Conservation (phyloP, 306 rosid genomes). For the Inga oerstediana region DNA sequence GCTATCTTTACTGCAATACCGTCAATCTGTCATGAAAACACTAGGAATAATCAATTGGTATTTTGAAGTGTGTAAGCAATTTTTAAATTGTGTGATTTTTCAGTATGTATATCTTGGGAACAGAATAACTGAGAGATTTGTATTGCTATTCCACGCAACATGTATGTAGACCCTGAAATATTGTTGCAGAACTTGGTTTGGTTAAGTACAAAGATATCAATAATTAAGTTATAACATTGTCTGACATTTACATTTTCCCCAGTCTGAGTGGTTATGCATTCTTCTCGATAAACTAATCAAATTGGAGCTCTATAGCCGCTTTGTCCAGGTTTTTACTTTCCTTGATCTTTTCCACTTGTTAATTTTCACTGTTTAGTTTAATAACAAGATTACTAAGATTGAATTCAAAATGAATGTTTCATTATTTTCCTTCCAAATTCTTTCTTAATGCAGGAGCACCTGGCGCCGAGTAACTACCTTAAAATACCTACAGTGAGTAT, state of each 20-base stretch:
- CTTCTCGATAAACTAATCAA: constrained; percentile 52
- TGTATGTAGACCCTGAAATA: not conserved
- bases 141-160: not conserved
- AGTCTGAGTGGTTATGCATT: constrained; percentile 65
- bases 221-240: constrained; percentile 19
- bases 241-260: constrained; percentile 33
- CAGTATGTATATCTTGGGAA: not conserved
- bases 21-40: not conserved
- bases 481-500: constrained; percentile 82
- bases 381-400: constrained; percentile 5
- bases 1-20: not conserved
- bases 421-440: constrained; percentile 1
- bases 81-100: not conserved
- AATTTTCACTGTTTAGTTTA: not conserved
- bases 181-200: not conserved
- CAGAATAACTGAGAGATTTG: not conserved
- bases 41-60: not conserved
- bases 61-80: not conserved
- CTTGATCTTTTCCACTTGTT: not conserved
- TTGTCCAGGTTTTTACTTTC: constrained; percentile 61
- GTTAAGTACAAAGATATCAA: not conserved
- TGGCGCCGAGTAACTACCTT: constrained; percentile 82
- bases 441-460: constrained; percentile 57
- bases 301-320: constrained; percentile 61
- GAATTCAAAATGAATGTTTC: not conserved